Conservation (phyloP, 345 rosid species). For the Acer negundo region DNA sequence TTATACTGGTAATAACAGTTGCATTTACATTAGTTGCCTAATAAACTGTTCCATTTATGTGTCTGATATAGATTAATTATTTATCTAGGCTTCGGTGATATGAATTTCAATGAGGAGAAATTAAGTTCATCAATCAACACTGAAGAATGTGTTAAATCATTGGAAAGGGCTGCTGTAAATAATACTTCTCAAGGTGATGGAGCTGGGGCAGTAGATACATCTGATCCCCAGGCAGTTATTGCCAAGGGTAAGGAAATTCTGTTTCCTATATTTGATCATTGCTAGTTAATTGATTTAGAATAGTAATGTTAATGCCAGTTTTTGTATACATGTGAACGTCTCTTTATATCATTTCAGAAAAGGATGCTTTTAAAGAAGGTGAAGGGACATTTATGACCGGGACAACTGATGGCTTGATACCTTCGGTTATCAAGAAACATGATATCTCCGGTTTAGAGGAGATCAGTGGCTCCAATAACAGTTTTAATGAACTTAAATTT, state of each 20-base stretch:
- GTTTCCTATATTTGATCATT: background rate
- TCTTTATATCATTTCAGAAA: constrained; percentile 25
- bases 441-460: constrained; percentile 20
- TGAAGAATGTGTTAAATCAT: constrained; percentile 33
- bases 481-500: constrained; percentile 19
- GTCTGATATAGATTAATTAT: background rate
- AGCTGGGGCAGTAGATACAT: constrained; percentile 16
- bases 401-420: constrained; percentile 12
- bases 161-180: constrained; percentile 27
- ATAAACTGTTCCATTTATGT: constrained; percentile 1
- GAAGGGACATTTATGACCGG: constrained; percentile 10
- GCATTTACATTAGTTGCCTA: background rate
- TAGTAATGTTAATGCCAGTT: background rate
- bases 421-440: background rate
- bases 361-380: constrained; percentile 22
- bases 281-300: background rate
- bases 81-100: constrained; percentile 19
- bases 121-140: constrained; percentile 21
- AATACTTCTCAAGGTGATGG: constrained; percentile 16
- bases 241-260: constrained; percentile 26
- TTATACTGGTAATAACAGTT: constrained; percentile 37
- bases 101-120: constrained; percentile 39
- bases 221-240: constrained; percentile 20
- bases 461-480: constrained; percentile 9
- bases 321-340: background rate